Base-by-base conservation (phyloP, 169 alveolate species). In the Eimeria praecox region DNA sequence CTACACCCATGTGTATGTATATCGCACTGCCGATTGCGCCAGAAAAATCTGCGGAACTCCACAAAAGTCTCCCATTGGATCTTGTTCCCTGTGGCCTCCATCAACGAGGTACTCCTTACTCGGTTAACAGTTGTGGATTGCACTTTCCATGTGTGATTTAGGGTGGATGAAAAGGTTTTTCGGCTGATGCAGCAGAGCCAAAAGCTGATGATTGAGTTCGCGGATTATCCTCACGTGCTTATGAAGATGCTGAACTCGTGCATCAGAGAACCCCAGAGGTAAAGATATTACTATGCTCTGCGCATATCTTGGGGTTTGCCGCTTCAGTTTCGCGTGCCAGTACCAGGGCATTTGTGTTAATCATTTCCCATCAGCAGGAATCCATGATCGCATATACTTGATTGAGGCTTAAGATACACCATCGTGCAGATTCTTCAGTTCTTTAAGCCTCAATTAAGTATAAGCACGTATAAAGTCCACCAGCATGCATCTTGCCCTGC, bases 221-320 rank as follows among this genome's bases (percentile, higher is more conserved):
- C 97, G 16, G 99, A 99, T 92, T 98, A 98, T 80, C 96, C 98
- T 35, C 95, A 97, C 71, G 98, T 98, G 95, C 96, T 98, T 56
- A 97, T 98, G 91, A 98, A 98, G 96, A 98, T 98, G 99, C 97
- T 98, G 62, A 99, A 99, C 97, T 97, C 98, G 62, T 98, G 99
- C 97, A 98, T 98, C 94, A 98, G 98, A 96, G 99, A 98, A 86
- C 99, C 99, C 42, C 99, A 98, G 49, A 95, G 98, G 97, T 98
- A 80, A 27, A 35, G 30, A 80, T 24, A 40, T 54, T 49, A 18
- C 52, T 30, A 64, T n/a, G 89, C 86, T 80, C 38, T 33, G 30
- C 27, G 46, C 38, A 20, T 56, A 87, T 77, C 9, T 38, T 49
- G 35, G 83, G 56, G 16, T 42, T 38, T 40, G 52, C 82, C 33